phyloP scores from a whole-genome alignment of 1,284 basidiomycete species.

The Coniferiporia sulphurascens region DNA sequence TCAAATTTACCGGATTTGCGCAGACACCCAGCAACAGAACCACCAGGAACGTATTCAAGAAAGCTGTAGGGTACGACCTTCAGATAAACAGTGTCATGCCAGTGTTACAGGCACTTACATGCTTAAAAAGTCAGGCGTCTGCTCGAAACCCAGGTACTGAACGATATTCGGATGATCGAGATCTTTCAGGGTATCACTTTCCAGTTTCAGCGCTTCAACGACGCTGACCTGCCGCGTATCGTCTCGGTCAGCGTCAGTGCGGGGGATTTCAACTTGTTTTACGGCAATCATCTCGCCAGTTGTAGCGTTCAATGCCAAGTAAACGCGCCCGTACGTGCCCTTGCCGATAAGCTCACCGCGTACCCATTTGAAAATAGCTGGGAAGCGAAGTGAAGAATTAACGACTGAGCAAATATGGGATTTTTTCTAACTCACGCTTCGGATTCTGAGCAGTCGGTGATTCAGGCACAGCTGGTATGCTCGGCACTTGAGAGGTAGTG shows the following conservation, averaged over 20 bases:
- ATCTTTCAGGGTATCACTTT: conserved; percentile 94
- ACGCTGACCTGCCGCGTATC: conserved; percentile 83
- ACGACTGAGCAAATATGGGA: background rate
- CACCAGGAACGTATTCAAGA: conserved; percentile 97
- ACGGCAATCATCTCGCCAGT: conserved; percentile 99
- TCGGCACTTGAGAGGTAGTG: conserved; percentile 59
- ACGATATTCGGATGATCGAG: conserved; percentile 98
- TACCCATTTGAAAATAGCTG: conserved; percentile 97
- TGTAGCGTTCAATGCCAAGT: conserved; percentile 94
- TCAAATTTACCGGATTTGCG: conserved; percentile 92
- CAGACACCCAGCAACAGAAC: conserved; percentile 90
- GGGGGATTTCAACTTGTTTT: conserved; percentile 96
- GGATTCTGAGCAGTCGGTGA: conserved; percentile 48
- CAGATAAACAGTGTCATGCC: background rate
- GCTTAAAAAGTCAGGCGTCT: conserved; percentile 85
- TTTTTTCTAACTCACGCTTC: conserved; percentile 47
- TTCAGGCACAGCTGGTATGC: conserved; percentile 45
- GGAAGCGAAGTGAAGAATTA: background rate
- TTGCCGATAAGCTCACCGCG: conserved; percentile 96
- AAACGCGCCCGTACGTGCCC: conserved; percentile 95
- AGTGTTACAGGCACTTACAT: conserved; percentile 57
- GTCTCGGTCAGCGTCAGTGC: conserved; percentile 84
- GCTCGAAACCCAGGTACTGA: conserved; percentile 96
- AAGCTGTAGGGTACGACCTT: conserved; percentile 51
- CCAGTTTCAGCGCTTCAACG: conserved; percentile 88